These are phyloP conservation scores for Blastobotrys indianensis DNA, from an alignment of 1,139 yeast species.

Conservation along the genomic window DNA sequence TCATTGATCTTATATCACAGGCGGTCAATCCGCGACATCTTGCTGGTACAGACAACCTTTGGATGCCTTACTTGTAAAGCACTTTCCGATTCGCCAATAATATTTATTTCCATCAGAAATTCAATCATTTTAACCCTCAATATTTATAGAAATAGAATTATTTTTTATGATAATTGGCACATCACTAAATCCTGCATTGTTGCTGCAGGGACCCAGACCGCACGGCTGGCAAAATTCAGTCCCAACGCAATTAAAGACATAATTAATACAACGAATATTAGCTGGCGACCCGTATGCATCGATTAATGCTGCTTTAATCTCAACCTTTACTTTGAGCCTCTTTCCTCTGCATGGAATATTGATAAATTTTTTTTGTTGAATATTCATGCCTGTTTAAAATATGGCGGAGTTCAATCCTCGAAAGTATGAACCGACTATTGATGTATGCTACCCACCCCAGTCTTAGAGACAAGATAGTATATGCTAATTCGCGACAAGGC, in stretches of 20 bases:
- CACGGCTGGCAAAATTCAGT: not conserved
- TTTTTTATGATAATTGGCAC: not conserved
- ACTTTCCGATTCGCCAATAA: not conserved
- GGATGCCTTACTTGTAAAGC: conserved; percentile 83
- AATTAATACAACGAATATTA: not conserved
- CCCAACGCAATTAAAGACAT: not conserved
- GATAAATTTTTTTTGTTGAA: not conserved
- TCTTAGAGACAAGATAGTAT: no score
- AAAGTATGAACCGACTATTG: conserved; percentile 59
- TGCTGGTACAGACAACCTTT: conserved; percentile 86
- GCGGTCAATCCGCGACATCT: conserved; percentile 94
- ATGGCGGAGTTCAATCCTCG: conserved; percentile 21
- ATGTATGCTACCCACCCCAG: conserved; percentile 42
- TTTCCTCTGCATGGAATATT: not conserved
- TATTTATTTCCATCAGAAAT: conserved; percentile 8
- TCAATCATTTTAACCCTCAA: not conserved
- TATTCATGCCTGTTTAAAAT: conserved; percentile 33
- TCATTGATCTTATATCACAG: conserved; percentile 83
- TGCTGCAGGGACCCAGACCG: not conserved
- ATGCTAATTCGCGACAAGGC: conserved; percentile 40
- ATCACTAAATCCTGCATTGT: not conserved
- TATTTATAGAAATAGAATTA: conserved; percentile 1
- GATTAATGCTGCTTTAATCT: not conserved
- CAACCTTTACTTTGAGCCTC: not conserved
- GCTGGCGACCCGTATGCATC: not conserved